Evolutionary conservation across 495 filamentous ascomycete genomes (phyloP).

Genomic region (Chaetomium fimeti): DNA sequence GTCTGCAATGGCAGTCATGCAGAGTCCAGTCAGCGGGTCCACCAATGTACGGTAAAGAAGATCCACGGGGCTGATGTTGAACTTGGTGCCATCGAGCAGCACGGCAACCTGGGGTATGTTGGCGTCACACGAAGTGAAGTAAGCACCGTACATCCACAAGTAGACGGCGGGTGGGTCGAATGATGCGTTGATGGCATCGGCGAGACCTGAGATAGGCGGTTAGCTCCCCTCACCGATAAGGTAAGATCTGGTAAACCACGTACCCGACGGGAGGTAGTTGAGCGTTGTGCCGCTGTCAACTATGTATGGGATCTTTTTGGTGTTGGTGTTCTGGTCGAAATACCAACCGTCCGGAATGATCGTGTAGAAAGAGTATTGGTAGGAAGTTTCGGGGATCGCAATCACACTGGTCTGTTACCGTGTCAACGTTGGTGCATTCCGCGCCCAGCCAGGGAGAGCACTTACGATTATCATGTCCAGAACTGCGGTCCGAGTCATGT

Average conservation of each 20-base stretch:
- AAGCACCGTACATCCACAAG: slow-evolving; percentile 45
- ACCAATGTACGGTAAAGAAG: slow-evolving; percentile 47
- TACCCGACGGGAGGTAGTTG: slow-evolving; percentile 43
- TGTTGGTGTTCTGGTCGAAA: slow-evolving; percentile 35
- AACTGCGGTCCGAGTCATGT: slow-evolving; percentile 30
- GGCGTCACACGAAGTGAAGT: slow-evolving; percentile 57
- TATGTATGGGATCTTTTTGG: slow-evolving; percentile 44
- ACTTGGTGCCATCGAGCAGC: slow-evolving; percentile 48
- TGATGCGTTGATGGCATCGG: slow-evolving; percentile 49
- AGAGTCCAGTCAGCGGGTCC: slow-evolving; percentile 44
- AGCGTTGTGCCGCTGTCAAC: slow-evolving; percentile 51
- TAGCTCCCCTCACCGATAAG: neutral
- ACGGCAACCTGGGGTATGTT: slow-evolving; percentile 54
- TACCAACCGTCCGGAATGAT: slow-evolving; percentile 43
- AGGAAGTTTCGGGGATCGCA: slow-evolving; percentile 28
- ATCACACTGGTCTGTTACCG: slow-evolving; percentile 31
- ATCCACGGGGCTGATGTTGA: slow-evolving; percentile 56
- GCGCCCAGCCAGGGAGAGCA: neutral
- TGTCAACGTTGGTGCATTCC: neutral
- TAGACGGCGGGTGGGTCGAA: slow-evolving; percentile 58
- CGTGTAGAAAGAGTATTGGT: slow-evolving; percentile 44
- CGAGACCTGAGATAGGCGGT: slow-evolving; percentile 35
- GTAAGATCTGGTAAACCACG: neutral
- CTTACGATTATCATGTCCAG: slow-evolving; percentile 46
- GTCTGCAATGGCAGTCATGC: slow-evolving; percentile 49